A percentile compares a stretch with the other conserved stretches of the same genome.
Evolutionary conservation across 2,329 filamentous ascomycete species (phyloP).

Genomic region (Alternaria rosae): DNA sequence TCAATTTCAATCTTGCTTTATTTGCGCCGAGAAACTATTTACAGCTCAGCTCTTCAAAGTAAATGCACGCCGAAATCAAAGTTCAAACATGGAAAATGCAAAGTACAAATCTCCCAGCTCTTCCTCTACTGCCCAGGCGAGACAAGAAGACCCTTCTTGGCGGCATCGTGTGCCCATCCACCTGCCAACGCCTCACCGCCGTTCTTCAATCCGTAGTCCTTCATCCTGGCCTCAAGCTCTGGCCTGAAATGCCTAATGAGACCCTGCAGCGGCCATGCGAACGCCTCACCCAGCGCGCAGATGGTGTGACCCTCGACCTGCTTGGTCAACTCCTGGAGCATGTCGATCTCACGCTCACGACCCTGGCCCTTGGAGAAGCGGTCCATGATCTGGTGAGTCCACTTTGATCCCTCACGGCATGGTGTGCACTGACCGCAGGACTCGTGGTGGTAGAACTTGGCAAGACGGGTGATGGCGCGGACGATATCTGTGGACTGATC

Average conservation of each 20-base stretch:
- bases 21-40: constrained; percentile 45
- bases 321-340: constrained; percentile 99
- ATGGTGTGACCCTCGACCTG: constrained; percentile 99
- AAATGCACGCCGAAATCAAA: constrained; percentile 14
- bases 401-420: constrained; percentile 98
- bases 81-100: constrained; percentile 23
- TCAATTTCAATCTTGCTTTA: constrained; percentile 28
- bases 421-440: constrained; percentile 98
- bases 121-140: constrained; percentile 79
- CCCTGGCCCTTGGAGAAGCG: constrained; percentile 92
- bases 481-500: constrained; percentile 98
- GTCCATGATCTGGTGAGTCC: constrained; percentile 99
- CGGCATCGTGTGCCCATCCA: constrained; percentile 81
- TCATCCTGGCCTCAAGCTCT: constrained; percentile 90
- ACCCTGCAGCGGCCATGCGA: constrained; percentile 98
- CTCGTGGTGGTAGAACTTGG: constrained; percentile 98
- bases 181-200: constrained; percentile 82
- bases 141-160: constrained; percentile 80
- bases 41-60: constrained; percentile 38
- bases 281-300: constrained; percentile 95
- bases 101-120: constrained; percentile 32
- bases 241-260: constrained; percentile 98
- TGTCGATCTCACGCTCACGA: constrained; percentile 92
- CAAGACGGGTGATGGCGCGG: constrained; percentile 88
- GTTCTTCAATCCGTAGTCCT: constrained; percentile 74